Conservation (phyloP, 2,329 filamentous ascomycete genomes). For the Penicillium sp. region DNA sequence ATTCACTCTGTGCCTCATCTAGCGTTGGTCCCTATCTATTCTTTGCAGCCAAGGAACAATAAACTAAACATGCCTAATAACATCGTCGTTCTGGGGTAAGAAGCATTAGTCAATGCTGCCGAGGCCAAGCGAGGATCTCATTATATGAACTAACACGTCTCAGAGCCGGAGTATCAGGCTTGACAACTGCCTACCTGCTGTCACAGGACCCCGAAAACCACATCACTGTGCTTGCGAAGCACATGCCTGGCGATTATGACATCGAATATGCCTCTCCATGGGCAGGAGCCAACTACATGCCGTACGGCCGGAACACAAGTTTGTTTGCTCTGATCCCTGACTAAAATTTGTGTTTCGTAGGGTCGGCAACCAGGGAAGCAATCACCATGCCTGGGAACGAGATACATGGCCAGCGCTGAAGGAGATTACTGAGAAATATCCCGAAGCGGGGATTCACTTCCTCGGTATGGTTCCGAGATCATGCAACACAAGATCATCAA, state of each 20-base stretch:
- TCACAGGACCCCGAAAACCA: conserved; percentile 58
- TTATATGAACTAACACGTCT: background rate
- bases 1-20: background rate
- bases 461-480: conserved; percentile 54
- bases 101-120: background rate
- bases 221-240: conserved; percentile 76
- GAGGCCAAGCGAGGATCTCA: background rate
- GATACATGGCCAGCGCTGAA: conserved; percentile 66
- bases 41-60: background rate
- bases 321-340: background rate
- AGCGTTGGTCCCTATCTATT: background rate
- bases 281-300: conserved; percentile 80
- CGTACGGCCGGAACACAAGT: conserved; percentile 52
- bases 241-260: conserved; percentile 93
- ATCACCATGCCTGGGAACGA: conserved; percentile 57
- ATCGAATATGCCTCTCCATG: conserved; percentile 88
- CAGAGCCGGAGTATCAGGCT: conserved; percentile 66
- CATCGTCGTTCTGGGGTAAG: conserved; percentile 45
- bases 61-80: conserved; percentile 35
- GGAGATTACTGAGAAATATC: conserved; percentile 62
- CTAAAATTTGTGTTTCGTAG: conserved; percentile 25
- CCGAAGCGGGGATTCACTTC: conserved; percentile 79
- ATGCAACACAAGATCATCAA: background rate
- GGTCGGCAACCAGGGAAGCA: conserved; percentile 40
- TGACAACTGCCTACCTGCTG: conserved; percentile 65